Evolutionary conservation across 768 basidiomycete species (phyloP), one percentile per base, ranked within the genome.

Genomic region (Pleurotus tuber-regium): DNA sequence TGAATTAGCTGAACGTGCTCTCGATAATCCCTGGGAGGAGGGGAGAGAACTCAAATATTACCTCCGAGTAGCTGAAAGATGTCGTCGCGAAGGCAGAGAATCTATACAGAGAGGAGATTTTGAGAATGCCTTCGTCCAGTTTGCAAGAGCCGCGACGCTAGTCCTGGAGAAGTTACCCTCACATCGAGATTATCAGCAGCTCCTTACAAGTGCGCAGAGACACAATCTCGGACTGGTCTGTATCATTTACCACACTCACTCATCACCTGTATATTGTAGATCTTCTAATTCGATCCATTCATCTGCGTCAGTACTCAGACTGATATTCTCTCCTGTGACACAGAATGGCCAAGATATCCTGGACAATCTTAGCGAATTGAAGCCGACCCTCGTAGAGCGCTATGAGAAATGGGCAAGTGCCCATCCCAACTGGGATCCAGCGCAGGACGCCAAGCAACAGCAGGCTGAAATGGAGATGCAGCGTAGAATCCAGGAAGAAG

Each of bases 281-380:
- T 40, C 19, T 49, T 39, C 53, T 26, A 40, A 39, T 23, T 41
- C 26, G 7, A 29, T 43, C 39, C 18, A 21, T 31, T 51, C 3
- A 36, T 25, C 19, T 18, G 12, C 23, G 19, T 43, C 25, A 48
- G n/a, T 44, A 43, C 44, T 16, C 52, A 54, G 58, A 36, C 57
- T 60, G 46, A 57, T 28, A 26, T 50, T 50, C 60, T 16, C 31
- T 12, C 10, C 30, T 41, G 2, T 25, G 44, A 40, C 53, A 57
- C 65, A 89, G 86, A 86, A 89, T 50, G 88, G 88, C 14, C 82
- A 88, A 61, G 79, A 87, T 51, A 87, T 91, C 44, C 76, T 92
- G 39, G 76, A 80, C 53, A 75, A 74, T 56, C 78, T 92, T 26
- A 72, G 80, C 42, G 74, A 79, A 21, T 72, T 92, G 48, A 90